A percentile compares a stretch with the other conserved stretches of the same genome.
Conservation (phyloP, 148 eudicot species). For the Dianthus caryophyllus region DNA sequence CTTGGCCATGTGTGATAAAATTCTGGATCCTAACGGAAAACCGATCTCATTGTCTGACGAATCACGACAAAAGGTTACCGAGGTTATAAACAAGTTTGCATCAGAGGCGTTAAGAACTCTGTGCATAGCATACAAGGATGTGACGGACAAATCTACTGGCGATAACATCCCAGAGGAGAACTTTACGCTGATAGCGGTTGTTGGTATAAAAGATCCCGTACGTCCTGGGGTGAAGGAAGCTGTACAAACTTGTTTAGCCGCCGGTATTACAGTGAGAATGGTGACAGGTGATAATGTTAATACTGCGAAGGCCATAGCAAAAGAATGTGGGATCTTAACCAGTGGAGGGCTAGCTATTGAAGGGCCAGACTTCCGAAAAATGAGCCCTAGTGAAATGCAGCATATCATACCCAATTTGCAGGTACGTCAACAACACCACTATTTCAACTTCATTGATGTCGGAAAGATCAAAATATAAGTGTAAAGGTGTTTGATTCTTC, state of each 20-base stretch:
- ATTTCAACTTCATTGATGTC: too few relatives aligned
- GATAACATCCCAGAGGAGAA: conserved; percentile 51
- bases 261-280: conserved; percentile 74
- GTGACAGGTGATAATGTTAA: conserved; percentile 85
- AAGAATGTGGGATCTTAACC: conserved; percentile 82
- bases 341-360: conserved; percentile 65
- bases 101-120: conserved; percentile 71
- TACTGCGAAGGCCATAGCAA: conserved; percentile 88
- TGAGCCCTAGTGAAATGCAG: conserved; percentile 51
- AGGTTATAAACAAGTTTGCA: conserved; percentile 59
- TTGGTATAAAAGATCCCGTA: conserved; percentile 86
- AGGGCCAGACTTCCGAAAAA: conserved; percentile 57
- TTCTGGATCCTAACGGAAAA: conserved; percentile 50
- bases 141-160: conserved; percentile 19
- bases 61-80: conserved; percentile 31
- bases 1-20: conserved; percentile 51
- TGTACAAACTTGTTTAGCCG: conserved; percentile 64
- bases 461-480: not conserved
- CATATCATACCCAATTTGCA: conserved; percentile 65
- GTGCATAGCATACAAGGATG: conserved; percentile 64
- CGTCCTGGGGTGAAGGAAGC: conserved; percentile 87
- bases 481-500: not conserved
- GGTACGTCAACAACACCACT: too few relatives aligned
- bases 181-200: conserved; percentile 53
- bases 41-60: conserved; percentile 38